A percentile compares a stretch with the other conserved stretches of the same genome.
phyloP scores from a whole-genome alignment of 306 rosid species.

The Sicyos edulis region DNA sequence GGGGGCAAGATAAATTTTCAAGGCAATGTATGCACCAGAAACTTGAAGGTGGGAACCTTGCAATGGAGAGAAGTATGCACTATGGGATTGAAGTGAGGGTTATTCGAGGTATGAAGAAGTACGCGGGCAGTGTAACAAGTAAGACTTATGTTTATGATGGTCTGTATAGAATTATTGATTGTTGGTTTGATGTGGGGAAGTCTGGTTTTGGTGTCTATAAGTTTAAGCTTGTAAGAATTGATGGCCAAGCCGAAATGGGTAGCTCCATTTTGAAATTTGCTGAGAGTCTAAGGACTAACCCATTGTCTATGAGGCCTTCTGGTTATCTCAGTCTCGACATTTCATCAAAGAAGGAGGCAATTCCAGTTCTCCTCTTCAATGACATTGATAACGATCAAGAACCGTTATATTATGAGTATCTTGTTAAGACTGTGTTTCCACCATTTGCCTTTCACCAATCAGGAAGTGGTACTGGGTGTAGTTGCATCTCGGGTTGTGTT shows the following conservation, averaged over 20 bases:
- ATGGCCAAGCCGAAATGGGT: conserved; percentile 88
- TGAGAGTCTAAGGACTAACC: conserved; percentile 40
- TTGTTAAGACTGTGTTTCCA: conserved; percentile 51
- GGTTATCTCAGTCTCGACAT: conserved; percentile 61
- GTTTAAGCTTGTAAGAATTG: conserved; percentile 68
- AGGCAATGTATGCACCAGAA: conserved; percentile 73
- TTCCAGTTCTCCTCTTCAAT: conserved; percentile 55
- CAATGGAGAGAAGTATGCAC: conserved; percentile 85
- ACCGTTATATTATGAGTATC: conserved; percentile 63
- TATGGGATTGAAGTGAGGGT: conserved; percentile 94
- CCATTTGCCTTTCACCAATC: conserved; percentile 55
- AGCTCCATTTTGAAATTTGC: conserved; percentile 57
- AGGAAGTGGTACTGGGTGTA: conserved; percentile 57
- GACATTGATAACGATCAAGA: conserved; percentile 61
- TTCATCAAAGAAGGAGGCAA: conserved; percentile 48
- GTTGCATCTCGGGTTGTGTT: conserved; percentile 45
- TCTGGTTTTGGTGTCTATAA: conserved; percentile 89
- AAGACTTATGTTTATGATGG: conserved; percentile 93
- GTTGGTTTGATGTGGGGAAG: conserved; percentile 93
- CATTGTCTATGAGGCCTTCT: conserved; percentile 43
- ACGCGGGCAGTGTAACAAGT: conserved; percentile 37
- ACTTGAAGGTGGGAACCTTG: conserved; percentile 85
- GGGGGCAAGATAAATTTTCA: conserved; percentile 74
- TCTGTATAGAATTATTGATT: conserved; percentile 57
- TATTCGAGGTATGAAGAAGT: conserved; percentile 54